phyloP scores from a whole-genome alignment of 2,329 filamentous ascomycete species.

The Aspergillus cejpii region DNA sequence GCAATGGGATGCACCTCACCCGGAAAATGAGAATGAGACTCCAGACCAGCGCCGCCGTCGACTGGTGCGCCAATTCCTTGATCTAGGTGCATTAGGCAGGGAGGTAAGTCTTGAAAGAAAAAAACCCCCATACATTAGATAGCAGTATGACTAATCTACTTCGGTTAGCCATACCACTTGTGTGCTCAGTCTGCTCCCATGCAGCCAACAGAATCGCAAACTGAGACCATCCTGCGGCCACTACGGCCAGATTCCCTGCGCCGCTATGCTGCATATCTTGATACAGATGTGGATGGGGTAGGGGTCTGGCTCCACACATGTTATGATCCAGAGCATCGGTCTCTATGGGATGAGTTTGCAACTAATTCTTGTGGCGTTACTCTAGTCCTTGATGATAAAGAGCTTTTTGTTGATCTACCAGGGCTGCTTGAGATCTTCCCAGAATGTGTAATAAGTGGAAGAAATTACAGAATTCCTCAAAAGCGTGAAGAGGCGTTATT shows the following conservation, averaged over 20 bases:
- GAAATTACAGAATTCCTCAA: neutral
- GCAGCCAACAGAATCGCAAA: no score
- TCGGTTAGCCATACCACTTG: no score
- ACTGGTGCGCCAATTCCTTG: neutral
- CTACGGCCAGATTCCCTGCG: neutral
- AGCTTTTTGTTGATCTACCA: neutral
- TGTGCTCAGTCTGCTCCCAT: no score
- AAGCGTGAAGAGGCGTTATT: neutral
- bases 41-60: neutral
- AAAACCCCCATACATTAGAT: neutral
- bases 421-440: constrained; percentile 1
- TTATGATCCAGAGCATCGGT: neutral
- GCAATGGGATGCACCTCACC: neutral
- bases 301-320: constrained; percentile 1
- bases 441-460: neutral
- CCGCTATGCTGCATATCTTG: neutral
- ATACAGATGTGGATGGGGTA: neutral
- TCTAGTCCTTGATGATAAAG: neutral
- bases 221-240: neutral
- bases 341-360: neutral
- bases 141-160: no score
- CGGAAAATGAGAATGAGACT: neutral
- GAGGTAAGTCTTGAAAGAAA: no score
- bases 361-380: neutral
- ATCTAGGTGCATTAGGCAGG: neutral